Evolutionary conservation across 805 yeast species (phyloP).

Genomic region (Candida anglica): DNA sequence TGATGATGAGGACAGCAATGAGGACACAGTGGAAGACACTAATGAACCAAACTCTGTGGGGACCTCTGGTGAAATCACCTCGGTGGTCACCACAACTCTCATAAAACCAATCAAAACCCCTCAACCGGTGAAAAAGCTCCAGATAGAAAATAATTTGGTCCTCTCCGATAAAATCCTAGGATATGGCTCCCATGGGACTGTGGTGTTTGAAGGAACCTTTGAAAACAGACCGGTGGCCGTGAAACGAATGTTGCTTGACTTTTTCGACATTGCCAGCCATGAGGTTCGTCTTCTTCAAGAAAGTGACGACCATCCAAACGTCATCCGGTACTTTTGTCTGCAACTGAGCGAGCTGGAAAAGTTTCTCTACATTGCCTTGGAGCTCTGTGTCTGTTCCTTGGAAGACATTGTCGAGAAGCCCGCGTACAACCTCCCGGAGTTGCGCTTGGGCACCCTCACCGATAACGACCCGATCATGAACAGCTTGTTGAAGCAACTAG

Average conservation of each 20-base stretch:
- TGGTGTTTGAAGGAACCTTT: conserved; percentile 85
- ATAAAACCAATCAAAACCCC: conserved; percentile 9
- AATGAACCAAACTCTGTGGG: background rate
- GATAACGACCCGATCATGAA: conserved; percentile 33
- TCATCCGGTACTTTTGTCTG: conserved; percentile 89
- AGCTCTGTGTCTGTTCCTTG: conserved; percentile 82
- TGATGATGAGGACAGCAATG: conserved; percentile 5
- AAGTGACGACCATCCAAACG: conserved; percentile 96
- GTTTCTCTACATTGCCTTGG: conserved; percentile 89
- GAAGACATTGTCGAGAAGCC: conserved; percentile 75
- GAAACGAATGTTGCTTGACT: conserved; percentile 87
- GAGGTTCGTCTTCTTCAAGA: conserved; percentile 86
- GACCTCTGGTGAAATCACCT: background rate
- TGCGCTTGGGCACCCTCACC: no score
- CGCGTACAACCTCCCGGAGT: no score
- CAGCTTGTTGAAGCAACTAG: conserved; percentile 66
- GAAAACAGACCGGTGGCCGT: conserved; percentile 95
- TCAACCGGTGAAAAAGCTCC: conserved; percentile 27
- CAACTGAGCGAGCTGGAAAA: conserved; percentile 69
- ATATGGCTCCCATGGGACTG: conserved; percentile 95
- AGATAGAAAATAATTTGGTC: conserved; percentile 47
- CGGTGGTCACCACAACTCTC: conserved; percentile 1
- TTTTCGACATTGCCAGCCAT: conserved; percentile 89
- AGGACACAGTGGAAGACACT: conserved; percentile 8
- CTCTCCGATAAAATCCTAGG: conserved; percentile 80